Conservation (phyloP, 129 eudicot species). For the Flaveria bidentis region DNA sequence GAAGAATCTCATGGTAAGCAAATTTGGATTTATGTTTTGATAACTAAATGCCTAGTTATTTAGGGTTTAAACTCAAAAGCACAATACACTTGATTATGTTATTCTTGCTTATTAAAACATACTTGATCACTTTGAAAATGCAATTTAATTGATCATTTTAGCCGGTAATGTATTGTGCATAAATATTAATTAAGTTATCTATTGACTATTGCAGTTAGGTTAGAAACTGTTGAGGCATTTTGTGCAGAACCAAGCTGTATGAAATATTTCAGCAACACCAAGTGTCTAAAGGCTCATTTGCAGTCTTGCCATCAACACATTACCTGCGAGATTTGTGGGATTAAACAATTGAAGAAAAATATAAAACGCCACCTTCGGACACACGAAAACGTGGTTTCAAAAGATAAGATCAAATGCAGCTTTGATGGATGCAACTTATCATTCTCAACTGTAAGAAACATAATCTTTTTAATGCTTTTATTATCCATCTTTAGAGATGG, state of each 20-base stretch:
- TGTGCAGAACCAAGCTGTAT: conserved; percentile 67
- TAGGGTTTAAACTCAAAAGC: neutral
- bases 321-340: conserved; percentile 76
- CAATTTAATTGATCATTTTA: neutral
- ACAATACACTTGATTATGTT: neutral
- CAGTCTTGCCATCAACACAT: conserved; percentile 65
- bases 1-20: conserved; percentile 66
- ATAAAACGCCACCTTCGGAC: conserved; percentile 72
- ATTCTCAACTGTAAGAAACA: conserved; percentile 63
- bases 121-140: neutral
- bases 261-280: conserved; percentile 65
- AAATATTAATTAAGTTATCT: neutral
- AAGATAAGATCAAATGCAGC: conserved; percentile 52
- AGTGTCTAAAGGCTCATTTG: conserved; percentile 66
- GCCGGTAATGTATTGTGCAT: neutral
- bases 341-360: conserved; percentile 78
- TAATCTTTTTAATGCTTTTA: neutral
- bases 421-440: conserved; percentile 57
- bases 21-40: neutral
- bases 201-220: conserved; percentile 53
- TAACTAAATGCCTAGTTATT: neutral
- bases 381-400: conserved; percentile 43
- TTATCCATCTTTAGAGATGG: neutral
- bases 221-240: conserved; percentile 59
- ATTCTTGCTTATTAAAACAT: neutral